phyloP scores from a whole-genome alignment of 2,329 filamentous ascomycete species.

The Pseudogymnoascus pannorum region DNA sequence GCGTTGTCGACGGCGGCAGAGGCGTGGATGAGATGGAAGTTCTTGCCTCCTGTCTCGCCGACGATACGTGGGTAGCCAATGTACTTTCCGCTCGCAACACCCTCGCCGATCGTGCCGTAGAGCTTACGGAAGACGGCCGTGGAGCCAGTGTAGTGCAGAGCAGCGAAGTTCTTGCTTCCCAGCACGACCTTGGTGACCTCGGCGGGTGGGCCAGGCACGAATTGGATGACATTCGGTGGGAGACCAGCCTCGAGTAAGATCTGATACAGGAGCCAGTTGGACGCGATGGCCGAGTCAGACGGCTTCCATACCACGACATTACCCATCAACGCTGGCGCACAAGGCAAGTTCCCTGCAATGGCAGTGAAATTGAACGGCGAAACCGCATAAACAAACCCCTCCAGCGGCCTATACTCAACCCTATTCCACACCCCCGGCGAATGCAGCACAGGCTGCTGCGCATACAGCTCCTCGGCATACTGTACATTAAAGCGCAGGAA shows the following conservation, averaged over 20 bases:
- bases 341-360: constrained; percentile 80
- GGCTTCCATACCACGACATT: constrained; percentile 98
- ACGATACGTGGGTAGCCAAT: constrained; percentile 80
- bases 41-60: constrained; percentile 88
- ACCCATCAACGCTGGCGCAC: constrained; percentile 77
- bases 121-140: constrained; percentile 85
- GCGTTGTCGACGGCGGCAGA: constrained; percentile 74
- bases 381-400: constrained; percentile 92
- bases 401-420: constrained; percentile 79
- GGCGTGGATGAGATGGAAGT: constrained; percentile 78
- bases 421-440: constrained; percentile 84
- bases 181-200: constrained; percentile 74
- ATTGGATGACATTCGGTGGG: constrained; percentile 84
- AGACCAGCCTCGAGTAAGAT: constrained; percentile 88
- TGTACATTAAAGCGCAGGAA: constrained; percentile 93
- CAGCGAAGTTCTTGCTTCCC: constrained; percentile 71
- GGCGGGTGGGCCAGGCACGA: constrained; percentile 80
- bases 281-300: constrained; percentile 81
- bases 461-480: constrained; percentile 86
- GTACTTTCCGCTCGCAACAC: constrained; percentile 76
- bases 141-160: constrained; percentile 92
- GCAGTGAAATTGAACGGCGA: constrained; percentile 97
- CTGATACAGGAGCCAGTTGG: constrained; percentile 83
- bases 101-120: constrained; percentile 77
- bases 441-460: constrained; percentile 79